These are phyloP conservation scores for Tricholoma flavovirens DNA, from an alignment of 768 basidiomycete genomes.

Conservation along the genomic window DNA sequence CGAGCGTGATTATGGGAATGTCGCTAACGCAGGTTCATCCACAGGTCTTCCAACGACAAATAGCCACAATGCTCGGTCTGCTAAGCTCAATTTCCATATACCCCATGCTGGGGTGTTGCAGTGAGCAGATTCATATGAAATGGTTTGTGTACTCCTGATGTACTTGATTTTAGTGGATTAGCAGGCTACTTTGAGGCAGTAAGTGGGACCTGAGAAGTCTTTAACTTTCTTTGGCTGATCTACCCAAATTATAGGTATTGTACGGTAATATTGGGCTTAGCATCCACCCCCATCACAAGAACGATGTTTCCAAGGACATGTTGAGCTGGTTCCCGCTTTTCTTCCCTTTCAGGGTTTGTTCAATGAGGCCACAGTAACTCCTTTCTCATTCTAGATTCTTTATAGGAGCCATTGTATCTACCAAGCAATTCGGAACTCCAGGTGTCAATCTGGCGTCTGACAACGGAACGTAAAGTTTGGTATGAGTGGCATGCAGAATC, in stretches of 20 bases:
- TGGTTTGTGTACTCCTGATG: conserved; percentile 1
- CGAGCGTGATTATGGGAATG: no score
- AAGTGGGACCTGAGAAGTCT: conserved; percentile 8
- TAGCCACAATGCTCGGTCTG: conserved; percentile 88
- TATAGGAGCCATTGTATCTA: conserved; percentile 86
- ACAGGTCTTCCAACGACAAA: conserved; percentile 90
- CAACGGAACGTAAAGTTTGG: conserved; percentile 88
- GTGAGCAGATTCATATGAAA: conserved; percentile 26
- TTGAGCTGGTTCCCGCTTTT: conserved; percentile 98
- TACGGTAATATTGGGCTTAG: conserved; percentile 89
- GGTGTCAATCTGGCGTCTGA: conserved; percentile 91
- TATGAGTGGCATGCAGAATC: conserved; percentile 99
- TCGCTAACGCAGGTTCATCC: neutral
- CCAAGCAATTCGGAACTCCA: conserved; percentile 90
- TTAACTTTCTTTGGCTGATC: neutral
- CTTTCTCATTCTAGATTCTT: neutral
- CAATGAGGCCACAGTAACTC: conserved; percentile 4
- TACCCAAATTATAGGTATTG: conserved; percentile 37
- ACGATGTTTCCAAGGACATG: conserved; percentile 90
- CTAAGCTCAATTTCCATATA: conserved; percentile 83
- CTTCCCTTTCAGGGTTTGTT: conserved; percentile 82
- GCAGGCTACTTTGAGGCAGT: conserved; percentile 96
- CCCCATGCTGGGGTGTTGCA: conserved; percentile 92
- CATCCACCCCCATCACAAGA: conserved; percentile 88
- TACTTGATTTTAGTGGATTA: conserved; percentile 49